Base-by-base conservation (phyloP, 768 basidiomycete species). In the Leccinum sublutescens region DNA sequence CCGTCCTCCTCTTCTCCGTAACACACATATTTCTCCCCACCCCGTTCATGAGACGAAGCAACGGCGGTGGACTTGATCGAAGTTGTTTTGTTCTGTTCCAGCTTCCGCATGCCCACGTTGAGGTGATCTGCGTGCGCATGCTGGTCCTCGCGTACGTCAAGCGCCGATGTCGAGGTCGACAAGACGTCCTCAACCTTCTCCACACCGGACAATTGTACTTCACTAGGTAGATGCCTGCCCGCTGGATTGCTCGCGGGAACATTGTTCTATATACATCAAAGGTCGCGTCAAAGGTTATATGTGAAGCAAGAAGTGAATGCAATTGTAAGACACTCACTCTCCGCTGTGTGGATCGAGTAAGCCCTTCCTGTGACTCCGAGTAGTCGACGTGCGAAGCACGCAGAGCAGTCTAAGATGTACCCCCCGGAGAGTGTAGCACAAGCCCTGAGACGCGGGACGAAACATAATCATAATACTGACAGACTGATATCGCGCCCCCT, bases 251-350 rank as follows among this genome's bases (percentile, higher is more conserved):
- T 29, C 12, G n/a, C 17, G 17, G 0, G 51, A 52, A 27, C 21
- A 19, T 21, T 21, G 23, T 17, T 19, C 59, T 52, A 19, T 23
- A 19, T 23, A 47, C 19, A 47, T 19, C 21, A 21, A 48, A 43
- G 40, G 38, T 40, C 7, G 6, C 14, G 11, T 23, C 23, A 3
- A 48, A n/a, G 17, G 5, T 1, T 3, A 3, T 29, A 4, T 23
- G 14, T 21, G 31, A 63, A 25, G 19, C 5, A 15, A 12, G n/a
- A 11, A 4, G 23, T 11, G 38, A 48, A n/a, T 8, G 7, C 9
- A n/a, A 17, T 8, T 36, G 21, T 23, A 33, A 11, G 4, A 11
- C 2, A 51, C 64, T 52, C 11, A 66, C 64, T 52, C 4, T 54
- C 47, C 5, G 19, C 10, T 11, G 12, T 15, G 1, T 23, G 43